phyloP scores from a whole-genome alignment of 352 stramenopile genomes.

The Phytopythium delawarense region DNA sequence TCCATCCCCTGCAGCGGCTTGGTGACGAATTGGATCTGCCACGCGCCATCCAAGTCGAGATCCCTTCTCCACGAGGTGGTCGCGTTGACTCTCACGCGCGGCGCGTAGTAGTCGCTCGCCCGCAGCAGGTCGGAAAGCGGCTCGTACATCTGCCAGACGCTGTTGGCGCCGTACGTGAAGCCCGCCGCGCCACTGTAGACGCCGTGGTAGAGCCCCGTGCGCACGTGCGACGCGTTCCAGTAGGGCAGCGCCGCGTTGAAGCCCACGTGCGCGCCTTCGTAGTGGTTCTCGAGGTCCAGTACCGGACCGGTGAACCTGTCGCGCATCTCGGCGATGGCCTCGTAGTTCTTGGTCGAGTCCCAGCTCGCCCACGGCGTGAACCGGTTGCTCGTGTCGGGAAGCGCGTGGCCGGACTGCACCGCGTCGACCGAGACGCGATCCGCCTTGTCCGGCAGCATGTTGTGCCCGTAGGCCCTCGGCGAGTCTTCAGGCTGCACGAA shows the following conservation, averaged over 20 bases:
- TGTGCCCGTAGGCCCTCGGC: conserved; percentile 7
- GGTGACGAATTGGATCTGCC: conserved; percentile 17
- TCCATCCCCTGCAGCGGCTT: conserved; percentile 17
- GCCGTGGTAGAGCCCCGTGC: conserved; percentile 17
- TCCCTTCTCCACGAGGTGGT: conserved; percentile 14
- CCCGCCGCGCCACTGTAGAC: conserved; percentile 13
- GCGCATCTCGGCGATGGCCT: conserved; percentile 16
- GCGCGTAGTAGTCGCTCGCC: conserved; percentile 14
- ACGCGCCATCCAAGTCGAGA: conserved; percentile 15
- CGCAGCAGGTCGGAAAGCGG: conserved; percentile 11
- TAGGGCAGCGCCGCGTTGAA: conserved; percentile 5
- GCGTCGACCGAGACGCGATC: conserved; percentile 7
- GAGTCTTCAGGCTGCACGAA: not conserved
- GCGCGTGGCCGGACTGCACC: conserved; percentile 7
- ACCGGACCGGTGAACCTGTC: conserved; percentile 16
- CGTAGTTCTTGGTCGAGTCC: conserved; percentile 29
- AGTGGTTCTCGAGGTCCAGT: conserved; percentile 20
- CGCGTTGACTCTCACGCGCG: conserved; percentile 10
- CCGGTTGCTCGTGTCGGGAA: not conserved
- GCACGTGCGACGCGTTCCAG: conserved; percentile 16
- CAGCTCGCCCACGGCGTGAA: conserved; percentile 9
- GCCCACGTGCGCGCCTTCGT: conserved; percentile 16
- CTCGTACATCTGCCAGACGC: conserved; percentile 22
- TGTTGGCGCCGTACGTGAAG: conserved; percentile 23
- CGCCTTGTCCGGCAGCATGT: conserved; percentile 6